These are phyloP conservation scores for Phyllosticta paracitricarpa DNA, from an alignment of 2,329 filamentous ascomycete species.

Conservation along the genomic window DNA sequence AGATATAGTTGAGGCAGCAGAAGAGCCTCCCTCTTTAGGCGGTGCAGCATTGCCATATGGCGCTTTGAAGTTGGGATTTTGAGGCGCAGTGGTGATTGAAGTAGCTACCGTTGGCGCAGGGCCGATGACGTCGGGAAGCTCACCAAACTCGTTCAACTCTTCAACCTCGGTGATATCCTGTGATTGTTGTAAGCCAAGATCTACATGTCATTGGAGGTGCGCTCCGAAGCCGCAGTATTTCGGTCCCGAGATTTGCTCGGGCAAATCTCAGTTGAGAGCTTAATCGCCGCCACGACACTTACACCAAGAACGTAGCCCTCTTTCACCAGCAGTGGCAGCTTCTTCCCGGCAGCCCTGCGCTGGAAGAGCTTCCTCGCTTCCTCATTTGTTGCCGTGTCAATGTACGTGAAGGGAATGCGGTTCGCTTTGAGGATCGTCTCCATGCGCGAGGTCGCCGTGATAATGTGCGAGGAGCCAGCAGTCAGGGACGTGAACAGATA, in stretches of 20 bases:
- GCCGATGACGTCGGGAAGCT: constrained; percentile 75
- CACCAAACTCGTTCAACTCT: constrained; percentile 98
- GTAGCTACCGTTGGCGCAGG: constrained; percentile 31
- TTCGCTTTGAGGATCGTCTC: constrained; percentile 96
- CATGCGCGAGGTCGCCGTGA: constrained; percentile 88
- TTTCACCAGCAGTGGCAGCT: constrained; percentile 82
- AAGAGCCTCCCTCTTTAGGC: constrained; percentile 9
- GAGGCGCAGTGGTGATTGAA: constrained; percentile 24
- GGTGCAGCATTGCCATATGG: constrained; percentile 10
- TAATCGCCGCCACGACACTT: constrained; percentile 27
- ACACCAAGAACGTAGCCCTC: constrained; percentile 78
- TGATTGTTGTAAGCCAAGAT: neutral
- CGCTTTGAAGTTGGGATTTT: constrained; percentile 16
- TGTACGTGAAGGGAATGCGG: constrained; percentile 82
- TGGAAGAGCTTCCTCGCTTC: constrained; percentile 84
- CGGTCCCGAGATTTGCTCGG: neutral
- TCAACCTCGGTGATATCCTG: constrained; percentile 91
- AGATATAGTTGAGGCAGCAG: constrained; percentile 9
- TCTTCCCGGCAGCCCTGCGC: constrained; percentile 72
- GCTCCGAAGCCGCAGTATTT: neutral
- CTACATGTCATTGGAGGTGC: neutral
- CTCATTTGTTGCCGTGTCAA: constrained; percentile 85
- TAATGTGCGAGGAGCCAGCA: constrained; percentile 88
- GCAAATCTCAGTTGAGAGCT: neutral
- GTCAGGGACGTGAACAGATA: constrained; percentile 97